Conservation (phyloP, 2,329 filamentous ascomycete genomes). For the Epichloe hybrida region DNA sequence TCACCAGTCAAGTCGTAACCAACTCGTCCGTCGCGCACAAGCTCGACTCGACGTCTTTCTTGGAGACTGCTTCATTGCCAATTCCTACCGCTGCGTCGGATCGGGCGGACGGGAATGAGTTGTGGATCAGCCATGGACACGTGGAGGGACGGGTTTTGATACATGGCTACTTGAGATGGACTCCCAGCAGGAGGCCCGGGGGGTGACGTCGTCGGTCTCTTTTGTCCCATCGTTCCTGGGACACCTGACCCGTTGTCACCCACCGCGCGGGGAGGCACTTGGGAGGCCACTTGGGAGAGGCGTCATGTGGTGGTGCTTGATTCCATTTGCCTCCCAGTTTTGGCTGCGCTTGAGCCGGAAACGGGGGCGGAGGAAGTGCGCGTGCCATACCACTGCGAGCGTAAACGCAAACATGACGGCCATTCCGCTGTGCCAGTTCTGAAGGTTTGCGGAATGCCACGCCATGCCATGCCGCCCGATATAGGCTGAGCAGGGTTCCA, state of each 20-base stretch:
- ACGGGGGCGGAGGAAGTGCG: too few relatives aligned
- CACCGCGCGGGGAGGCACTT: background rate
- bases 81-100: constrained; percentile 33
- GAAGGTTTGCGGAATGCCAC: background rate
- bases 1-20: too few relatives aligned
- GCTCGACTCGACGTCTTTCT: too few relatives aligned
- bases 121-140: constrained; percentile 26
- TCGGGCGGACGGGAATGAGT: constrained; percentile 24
- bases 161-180: too few relatives aligned
- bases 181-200: too few relatives aligned
- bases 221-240: too few relatives aligned
- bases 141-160: constrained; percentile 25
- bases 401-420: too few relatives aligned
- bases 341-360: too few relatives aligned
- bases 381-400: background rate
- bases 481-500: too few relatives aligned
- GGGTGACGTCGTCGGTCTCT: too few relatives aligned
- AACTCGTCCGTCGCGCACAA: too few relatives aligned
- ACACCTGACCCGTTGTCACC: constrained; percentile 15
- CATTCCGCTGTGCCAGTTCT: too few relatives aligned
- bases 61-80: constrained; percentile 21
- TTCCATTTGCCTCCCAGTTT: background rate
- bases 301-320: constrained; percentile 17
- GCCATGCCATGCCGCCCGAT: background rate
- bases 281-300: background rate